Base-by-base conservation (phyloP, 2,329 filamentous ascomycete genomes). In the Ophiocordyceps camponoti-leonardi region DNA sequence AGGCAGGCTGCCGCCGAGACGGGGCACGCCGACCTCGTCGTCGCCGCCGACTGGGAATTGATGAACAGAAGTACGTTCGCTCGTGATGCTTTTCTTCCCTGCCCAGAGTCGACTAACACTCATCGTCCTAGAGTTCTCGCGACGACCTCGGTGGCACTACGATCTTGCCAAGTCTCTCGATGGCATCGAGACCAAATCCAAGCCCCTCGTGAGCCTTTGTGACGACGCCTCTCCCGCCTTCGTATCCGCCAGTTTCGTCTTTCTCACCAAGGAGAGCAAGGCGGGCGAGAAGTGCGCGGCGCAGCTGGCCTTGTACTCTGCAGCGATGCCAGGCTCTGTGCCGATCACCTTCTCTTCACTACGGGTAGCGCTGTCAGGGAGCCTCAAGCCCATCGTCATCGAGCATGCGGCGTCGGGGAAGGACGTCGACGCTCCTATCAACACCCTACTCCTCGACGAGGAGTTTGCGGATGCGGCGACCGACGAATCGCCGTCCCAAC, bases 41-140 rank as follows among this genome's bases (percentile, higher is more conserved):
- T 82, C 33, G 67, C 75, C 26, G 71, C 79, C 44, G 77, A 81
- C 53, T 81, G 79, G 74, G 79, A 82, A 54, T 62, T 83, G 41
- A 64, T 81, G 57, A 68, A 75, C 47, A 69, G 60, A 41, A 67
- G 76, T 79, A 61, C 57, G 73, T 65, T 4, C 14, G 12, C 18
- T 14, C 28, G 26, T 2, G 22, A 23, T 35, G 11, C 4, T 14
- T 18, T 37, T 14, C 6, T 28, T 28, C 26, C 26, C 10, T 28
- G 26, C 11, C 13, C 2, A 39, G 23, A 22, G 11, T 16, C 41
- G 47, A 37, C 51, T 55, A 39, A 53, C 13, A 18, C 10, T 44
- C 20, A 5, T 14, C 42, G n/a, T 14, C 18, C 37, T 46, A 77
- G 76, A 62, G 44, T 81, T 79, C 54, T 64, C 66, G 5, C 67